These are phyloP conservation scores for Penicillium sp. DNA, from an alignment of 2,329 filamentous ascomycete species.

Conservation along the genomic window DNA sequence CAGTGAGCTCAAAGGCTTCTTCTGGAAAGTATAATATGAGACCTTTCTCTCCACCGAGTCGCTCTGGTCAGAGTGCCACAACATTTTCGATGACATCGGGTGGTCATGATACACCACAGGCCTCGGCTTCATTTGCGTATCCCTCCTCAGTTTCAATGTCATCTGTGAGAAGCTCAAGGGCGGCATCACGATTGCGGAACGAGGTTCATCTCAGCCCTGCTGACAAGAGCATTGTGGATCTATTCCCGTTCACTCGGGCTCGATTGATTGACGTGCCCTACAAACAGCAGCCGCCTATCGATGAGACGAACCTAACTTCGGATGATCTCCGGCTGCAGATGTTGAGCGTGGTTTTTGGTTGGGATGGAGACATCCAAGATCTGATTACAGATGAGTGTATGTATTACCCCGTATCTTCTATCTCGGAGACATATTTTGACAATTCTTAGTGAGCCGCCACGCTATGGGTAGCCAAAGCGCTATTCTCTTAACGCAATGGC, in stretches of 20 bases:
- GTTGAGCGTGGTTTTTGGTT: slow-evolving; percentile 91
- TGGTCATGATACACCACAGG: slow-evolving; percentile 35
- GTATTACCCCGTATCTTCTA: slow-evolving; percentile 19
- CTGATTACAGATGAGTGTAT: slow-evolving; percentile 77
- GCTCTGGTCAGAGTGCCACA: slow-evolving; percentile 45
- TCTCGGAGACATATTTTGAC: slow-evolving; percentile 13
- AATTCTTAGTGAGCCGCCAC: slow-evolving; percentile 61
- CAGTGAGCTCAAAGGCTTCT: slow-evolving; percentile 58
- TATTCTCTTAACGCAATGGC: slow-evolving; percentile 86
- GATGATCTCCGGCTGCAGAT: slow-evolving; percentile 86
- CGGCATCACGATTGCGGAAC: slow-evolving; percentile 70
- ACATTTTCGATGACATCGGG: slow-evolving; percentile 45
- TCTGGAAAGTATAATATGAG: slow-evolving; percentile 42
- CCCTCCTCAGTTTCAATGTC: slow-evolving; percentile 48
- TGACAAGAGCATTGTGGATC: slow-evolving; percentile 67
- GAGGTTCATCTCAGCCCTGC: slow-evolving; percentile 78
- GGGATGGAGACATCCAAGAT: slow-evolving; percentile 79
- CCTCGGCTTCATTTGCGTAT: slow-evolving; percentile 46
- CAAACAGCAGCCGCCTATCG: slow-evolving; percentile 61
- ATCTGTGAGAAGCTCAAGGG: slow-evolving; percentile 42
- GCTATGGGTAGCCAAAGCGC: slow-evolving; percentile 69
- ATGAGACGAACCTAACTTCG: slow-evolving; percentile 61
- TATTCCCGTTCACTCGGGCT: slow-evolving; percentile 82
- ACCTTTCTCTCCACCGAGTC: slow-evolving; percentile 42
- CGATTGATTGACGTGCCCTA: slow-evolving; percentile 81